These are phyloP conservation scores for Notholithocarpus densiflorus DNA, from an alignment of 306 rosid species.

Conservation along the genomic window DNA sequence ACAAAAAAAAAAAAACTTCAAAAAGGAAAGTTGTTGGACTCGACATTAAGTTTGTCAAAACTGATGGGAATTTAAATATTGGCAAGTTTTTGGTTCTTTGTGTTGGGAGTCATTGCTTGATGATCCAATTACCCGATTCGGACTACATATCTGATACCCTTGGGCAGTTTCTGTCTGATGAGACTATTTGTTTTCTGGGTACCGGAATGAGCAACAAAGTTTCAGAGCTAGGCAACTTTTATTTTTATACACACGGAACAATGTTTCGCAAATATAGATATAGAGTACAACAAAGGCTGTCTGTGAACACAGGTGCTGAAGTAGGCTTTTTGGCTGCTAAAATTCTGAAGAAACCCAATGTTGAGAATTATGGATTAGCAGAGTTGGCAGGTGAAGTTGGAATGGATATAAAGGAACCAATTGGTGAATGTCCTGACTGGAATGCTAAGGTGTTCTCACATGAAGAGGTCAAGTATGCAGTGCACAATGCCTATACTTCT, in stretches of 20 bases:
- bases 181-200: too few species aligned
- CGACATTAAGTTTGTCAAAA: background rate
- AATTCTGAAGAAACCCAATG: background rate
- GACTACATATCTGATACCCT: rapidly evolving
- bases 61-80: rapidly evolving
- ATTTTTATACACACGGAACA: too few species aligned
- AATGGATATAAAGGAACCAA: background rate
- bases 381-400: constrained; percentile 11
- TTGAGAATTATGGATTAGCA: background rate
- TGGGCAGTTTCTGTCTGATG: too few species aligned
- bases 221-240: too few species aligned
- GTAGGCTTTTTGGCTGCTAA: constrained; percentile 4
- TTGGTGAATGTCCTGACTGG: background rate
- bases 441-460: too few species aligned
- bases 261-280: too few species aligned
- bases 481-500: background rate
- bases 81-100: background rate
- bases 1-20: too few species aligned
- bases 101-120: background rate
- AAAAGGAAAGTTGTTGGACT: background rate
- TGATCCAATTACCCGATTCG: background rate
- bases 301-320: background rate
- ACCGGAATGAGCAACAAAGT: too few species aligned
- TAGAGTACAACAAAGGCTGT: too few species aligned
- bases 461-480: background rate